Evolutionary conservation across 108 stramenopile genomes (phyloP), one percentile per base, ranked within the genome.

Genomic region (Skeletonema grethae): DNA sequence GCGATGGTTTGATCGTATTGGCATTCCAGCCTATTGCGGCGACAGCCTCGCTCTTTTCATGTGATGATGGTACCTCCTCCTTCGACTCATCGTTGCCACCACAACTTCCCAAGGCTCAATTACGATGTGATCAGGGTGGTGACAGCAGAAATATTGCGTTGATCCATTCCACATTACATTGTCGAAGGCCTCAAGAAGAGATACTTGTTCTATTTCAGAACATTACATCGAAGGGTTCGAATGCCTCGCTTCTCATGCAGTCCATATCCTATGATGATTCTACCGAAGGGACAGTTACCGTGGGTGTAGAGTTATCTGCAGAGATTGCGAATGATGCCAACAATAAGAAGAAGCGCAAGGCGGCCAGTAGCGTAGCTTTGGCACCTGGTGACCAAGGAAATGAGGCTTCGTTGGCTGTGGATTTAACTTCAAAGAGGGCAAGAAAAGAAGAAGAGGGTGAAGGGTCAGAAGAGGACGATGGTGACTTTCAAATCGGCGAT

Each of bases 301-400:
- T 71, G 12, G 76, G 65, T 6, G 28, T 55, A 6, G 45, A 71
- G 30, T 7, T 57, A 7, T 8, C 36, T 16, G 61, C 43, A 18
- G 63, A 64, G 24, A 36, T 10, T 36, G 69, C 16, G n/a, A 41
- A 68, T 24, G 57, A 32, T 7, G 72, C 46, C 4, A 73, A 67
- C 15, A 77, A 73, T 32, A 77, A 72, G 60, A 77, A 67, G 34
- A 77, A 73, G 31, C 77, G 77, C 46, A 77, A 76, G 60, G 56
- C 61, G 3, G 35, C 46, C 8, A 36, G 10, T 28, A 45, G 41
- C 28, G 70, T 77, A 46, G 72, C 82, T 7, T 46, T 74, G 56
- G 73, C 75, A 24, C 53, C 75, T 10, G 82, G 82, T 30, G 77
- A 78, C 34, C 69, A 76, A 43, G 72, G 74, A 5, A 32, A 32